phyloP scores from a whole-genome alignment of 2,329 filamentous ascomycete species.

The Leptographium wingfieldii region DNA sequence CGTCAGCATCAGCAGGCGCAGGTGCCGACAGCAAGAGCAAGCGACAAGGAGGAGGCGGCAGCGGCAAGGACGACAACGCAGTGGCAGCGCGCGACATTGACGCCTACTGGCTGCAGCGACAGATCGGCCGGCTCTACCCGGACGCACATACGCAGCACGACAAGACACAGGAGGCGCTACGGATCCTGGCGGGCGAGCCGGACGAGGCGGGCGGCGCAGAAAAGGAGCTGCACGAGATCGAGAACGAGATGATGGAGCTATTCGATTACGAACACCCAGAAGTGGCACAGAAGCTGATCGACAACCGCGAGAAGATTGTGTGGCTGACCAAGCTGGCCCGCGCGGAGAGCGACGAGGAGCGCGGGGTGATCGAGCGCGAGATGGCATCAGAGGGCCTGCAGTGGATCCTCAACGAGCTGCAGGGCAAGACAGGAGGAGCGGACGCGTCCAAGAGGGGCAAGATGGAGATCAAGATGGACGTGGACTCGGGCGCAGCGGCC shows the following conservation, averaged over 20 bases:
- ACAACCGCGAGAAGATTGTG: constrained; percentile 85
- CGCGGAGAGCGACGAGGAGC: constrained; percentile 67
- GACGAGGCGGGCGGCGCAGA: constrained; percentile 64
- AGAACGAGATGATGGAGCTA: constrained; percentile 96
- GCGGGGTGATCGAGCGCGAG: constrained; percentile 69
- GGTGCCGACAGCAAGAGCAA: constrained; percentile 31
- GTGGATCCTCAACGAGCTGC: constrained; percentile 77
- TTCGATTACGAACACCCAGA: constrained; percentile 97
- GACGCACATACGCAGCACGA: constrained; percentile 90
- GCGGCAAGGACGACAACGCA: constrained; percentile 42
- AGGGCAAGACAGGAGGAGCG: constrained; percentile 45
- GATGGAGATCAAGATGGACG: constrained; percentile 91
- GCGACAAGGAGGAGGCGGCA: constrained; percentile 30
- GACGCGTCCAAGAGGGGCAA: constrained; percentile 49
- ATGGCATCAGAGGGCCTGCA: constrained; percentile 83
- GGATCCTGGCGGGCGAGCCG: constrained; percentile 65
- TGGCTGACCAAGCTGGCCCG: constrained; percentile 85
- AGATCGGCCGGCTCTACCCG: constrained; percentile 76
- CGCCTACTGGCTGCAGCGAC: constrained; percentile 91
- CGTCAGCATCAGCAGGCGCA: constrained; percentile 34
- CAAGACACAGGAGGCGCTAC: constrained; percentile 75
- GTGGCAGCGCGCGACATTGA: constrained; percentile 85
- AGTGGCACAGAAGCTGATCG: constrained; percentile 78
- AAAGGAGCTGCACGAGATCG: constrained; percentile 78
- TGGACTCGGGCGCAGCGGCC: constrained; percentile 49